Percentiles rank a stretch among this genome's conserved stretches.
Conservation (phyloP, 768 basidiomycete genomes). For the Galerina marginata region DNA sequence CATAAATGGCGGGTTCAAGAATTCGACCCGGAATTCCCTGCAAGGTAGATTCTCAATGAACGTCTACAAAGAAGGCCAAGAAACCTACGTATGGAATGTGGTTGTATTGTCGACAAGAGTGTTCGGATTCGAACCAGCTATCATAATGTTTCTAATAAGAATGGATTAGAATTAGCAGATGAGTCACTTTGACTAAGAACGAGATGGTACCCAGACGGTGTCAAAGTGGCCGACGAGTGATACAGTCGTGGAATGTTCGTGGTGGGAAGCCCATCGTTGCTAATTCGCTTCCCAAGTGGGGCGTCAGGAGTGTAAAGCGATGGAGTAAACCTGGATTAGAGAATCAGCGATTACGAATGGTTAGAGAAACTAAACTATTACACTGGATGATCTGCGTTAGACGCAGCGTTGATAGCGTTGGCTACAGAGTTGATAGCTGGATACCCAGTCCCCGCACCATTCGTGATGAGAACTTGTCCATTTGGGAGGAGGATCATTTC, state of each 20-base stretch:
- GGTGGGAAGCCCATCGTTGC: conserved; percentile 46
- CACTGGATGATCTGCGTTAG: conserved; percentile 33
- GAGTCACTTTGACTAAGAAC: no score
- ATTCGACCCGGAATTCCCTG: conserved; percentile 47
- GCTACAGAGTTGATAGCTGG: conserved; percentile 39
- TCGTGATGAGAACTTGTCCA: conserved; percentile 46
- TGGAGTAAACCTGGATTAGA: conserved; percentile 35
- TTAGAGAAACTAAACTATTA: not conserved
- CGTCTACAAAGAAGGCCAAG: not conserved
- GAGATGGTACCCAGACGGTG: conserved; percentile 46
- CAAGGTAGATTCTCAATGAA: not conserved
- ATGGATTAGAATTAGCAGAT: not conserved
- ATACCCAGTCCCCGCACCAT: conserved; percentile 46
- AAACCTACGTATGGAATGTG: conserved; percentile 26
- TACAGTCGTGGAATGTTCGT: conserved; percentile 59
- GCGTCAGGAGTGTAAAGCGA: conserved; percentile 52
- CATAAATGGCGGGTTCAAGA: conserved; percentile 48
- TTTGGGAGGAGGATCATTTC: conserved; percentile 45
- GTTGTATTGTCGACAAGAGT: conserved; percentile 29
- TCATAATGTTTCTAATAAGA: conserved; percentile 28
- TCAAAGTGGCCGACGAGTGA: conserved; percentile 62
- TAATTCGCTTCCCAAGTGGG: conserved; percentile 46
- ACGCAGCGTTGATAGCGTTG: conserved; percentile 23
- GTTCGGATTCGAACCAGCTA: conserved; percentile 55
- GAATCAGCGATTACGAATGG: not conserved